phyloP scores from a whole-genome alignment of 257 asterid genomes.

The Avicennia marina region DNA sequence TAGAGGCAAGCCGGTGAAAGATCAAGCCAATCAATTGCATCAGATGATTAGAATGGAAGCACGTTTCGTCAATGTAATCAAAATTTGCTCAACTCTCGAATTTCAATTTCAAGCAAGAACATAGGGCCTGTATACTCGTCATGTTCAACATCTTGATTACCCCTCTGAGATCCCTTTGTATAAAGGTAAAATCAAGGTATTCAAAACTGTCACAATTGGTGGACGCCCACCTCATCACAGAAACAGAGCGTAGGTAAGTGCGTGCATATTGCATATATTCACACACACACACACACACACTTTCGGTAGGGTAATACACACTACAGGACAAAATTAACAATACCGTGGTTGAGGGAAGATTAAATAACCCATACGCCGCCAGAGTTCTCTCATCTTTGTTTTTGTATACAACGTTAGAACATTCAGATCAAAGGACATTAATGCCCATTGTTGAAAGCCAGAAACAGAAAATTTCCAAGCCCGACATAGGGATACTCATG shows the following conservation, averaged over 20 bases:
- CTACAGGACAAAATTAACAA: constrained; percentile 17
- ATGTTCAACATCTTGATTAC: not conserved
- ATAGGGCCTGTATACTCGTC: not conserved
- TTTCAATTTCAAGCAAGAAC: not conserved
- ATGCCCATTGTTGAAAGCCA: constrained; percentile 23
- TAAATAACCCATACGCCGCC: constrained; percentile 11
- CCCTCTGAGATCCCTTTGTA: not conserved
- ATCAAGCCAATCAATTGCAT: not conserved
- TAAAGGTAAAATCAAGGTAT: constrained; percentile 2
- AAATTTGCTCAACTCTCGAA: not conserved
- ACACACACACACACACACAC: too few relatives aligned
- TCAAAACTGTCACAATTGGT: not conserved
- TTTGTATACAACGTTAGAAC: constrained; percentile 9
- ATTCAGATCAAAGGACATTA: constrained; percentile 29
- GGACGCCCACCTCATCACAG: constrained; percentile 11
- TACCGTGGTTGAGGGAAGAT: constrained; percentile 18
- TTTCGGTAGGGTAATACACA: constrained; percentile 5
- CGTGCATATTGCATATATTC: not conserved
- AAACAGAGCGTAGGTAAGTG: not conserved
- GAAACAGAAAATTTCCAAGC: constrained; percentile 25
- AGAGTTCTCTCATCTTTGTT: constrained; percentile 18
- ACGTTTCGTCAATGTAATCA: not conserved
- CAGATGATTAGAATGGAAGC: not conserved
- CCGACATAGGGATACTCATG: constrained; percentile 48
- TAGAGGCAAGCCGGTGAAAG: not conserved